phyloP scores from a whole-genome alignment of 176 grass and related monocot genomes.

The Paspalum vaginatum region DNA sequence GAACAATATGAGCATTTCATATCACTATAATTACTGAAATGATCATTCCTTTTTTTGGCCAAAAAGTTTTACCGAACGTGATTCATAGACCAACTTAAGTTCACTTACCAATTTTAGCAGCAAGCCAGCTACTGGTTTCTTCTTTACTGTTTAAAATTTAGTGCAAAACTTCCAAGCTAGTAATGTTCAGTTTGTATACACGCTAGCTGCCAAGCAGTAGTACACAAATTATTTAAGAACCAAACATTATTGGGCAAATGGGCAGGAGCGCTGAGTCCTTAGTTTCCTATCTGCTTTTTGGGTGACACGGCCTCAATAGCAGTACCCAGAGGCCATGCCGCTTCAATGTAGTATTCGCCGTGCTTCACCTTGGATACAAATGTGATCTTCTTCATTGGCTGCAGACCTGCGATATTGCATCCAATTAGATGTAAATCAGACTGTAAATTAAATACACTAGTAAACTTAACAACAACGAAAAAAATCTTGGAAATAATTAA shows the following conservation, averaged over 20 bases:
- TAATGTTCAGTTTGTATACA: not conserved
- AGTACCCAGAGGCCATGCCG: conserved; percentile 15
- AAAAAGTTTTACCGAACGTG: too few species aligned
- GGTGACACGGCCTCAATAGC: conserved; percentile 25
- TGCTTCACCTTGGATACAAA: conserved; percentile 28
- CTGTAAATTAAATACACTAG: not conserved
- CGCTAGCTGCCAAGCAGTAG: not conserved
- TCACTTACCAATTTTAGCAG: not conserved
- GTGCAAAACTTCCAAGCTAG: not conserved
- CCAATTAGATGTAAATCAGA: not conserved
- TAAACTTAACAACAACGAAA: not conserved
- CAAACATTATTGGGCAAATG: not conserved
- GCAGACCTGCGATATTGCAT: not conserved
- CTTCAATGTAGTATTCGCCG: conserved; percentile 31
- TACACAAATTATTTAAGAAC: not conserved
- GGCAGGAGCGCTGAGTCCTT: not conserved
- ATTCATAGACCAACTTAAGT: not conserved
- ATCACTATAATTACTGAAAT: too few species aligned
- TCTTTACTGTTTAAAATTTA: not conserved
- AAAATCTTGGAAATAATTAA: too few species aligned
- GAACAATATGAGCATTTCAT: not conserved
- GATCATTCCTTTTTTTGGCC: too few species aligned
- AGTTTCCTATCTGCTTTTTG: not conserved
- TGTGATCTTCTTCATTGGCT: conserved; percentile 22
- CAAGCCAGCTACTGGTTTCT: not conserved